Percentiles rank a stretch among this genome's conserved stretches.
These are phyloP conservation scores for Maudiozyma humilis DNA, from an alignment of 1,139 yeast genomes.

Conservation along the genomic window DNA sequence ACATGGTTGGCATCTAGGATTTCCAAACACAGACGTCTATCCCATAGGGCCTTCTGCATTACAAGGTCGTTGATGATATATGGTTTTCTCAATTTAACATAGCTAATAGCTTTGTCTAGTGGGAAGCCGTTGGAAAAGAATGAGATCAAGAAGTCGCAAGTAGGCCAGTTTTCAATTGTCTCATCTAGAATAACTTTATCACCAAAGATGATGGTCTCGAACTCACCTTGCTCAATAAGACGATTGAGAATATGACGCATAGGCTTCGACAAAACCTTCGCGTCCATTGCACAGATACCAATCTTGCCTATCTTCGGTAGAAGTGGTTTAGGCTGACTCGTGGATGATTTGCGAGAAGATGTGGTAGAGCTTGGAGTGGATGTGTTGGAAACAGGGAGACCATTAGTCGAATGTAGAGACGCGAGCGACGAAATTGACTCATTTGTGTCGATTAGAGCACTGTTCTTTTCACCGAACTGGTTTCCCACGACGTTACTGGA, in stretches of 20 bases:
- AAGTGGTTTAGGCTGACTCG: constrained; percentile 34
- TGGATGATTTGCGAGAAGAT: constrained; percentile 30
- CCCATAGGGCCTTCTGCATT: constrained; percentile 93
- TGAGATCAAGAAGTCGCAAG: constrained; percentile 88
- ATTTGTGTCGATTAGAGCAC: constrained; percentile 2
- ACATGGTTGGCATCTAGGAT: constrained; percentile 78
- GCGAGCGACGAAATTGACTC: constrained; percentile 8
- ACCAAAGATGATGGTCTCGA: constrained; percentile 93
- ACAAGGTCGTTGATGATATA: constrained; percentile 80
- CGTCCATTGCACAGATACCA: constrained; percentile 99
- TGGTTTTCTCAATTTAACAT: constrained; percentile 85
- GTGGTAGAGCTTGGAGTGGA: constrained; percentile 23
- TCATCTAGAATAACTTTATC: constrained; percentile 96
- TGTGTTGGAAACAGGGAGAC: not conserved
- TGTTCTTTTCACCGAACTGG: not conserved
- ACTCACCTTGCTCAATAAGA: constrained; percentile 85
- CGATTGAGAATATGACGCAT: constrained; percentile 85
- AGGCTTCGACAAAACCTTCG: constrained; percentile 91
- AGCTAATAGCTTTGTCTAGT: constrained; percentile 85
- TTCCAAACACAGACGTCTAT: constrained; percentile 77
- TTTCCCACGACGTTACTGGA: not conserved
- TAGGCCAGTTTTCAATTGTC: constrained; percentile 93
- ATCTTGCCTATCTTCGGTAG: constrained; percentile 80
- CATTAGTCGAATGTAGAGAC: not conserved
- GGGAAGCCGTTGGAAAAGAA: constrained; percentile 97